Percentiles rank a stretch among this genome's conserved stretches.
Evolutionary conservation across 1,139 yeast genomes (phyloP).

Genomic region (Candida sp.): DNA sequence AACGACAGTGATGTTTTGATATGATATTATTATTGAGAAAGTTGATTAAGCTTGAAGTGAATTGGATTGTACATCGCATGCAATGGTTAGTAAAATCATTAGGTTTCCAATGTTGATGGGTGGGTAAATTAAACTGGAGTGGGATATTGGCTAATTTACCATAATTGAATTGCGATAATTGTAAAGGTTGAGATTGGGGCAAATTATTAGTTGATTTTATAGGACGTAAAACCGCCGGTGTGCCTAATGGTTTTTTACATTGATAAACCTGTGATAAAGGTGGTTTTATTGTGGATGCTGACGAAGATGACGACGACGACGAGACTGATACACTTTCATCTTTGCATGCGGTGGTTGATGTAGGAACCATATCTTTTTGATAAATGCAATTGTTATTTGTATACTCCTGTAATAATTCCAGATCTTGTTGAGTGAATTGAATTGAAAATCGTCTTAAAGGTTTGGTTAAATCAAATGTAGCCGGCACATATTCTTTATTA

Average conservation of each 20-base stretch:
- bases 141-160: constrained; percentile 3
- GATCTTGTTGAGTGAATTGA: constrained; percentile 10
- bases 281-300: constrained; percentile 1
- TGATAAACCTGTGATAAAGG: constrained; percentile 24
- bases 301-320: constrained; percentile 3
- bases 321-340: constrained; percentile 3
- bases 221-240: constrained; percentile 44
- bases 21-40: constrained; percentile 15
- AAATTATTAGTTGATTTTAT: background rate
- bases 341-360: constrained; percentile 19
- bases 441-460: constrained; percentile 29
- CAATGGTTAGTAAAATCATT: constrained; percentile 35
- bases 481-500: constrained; percentile 30
- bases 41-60: constrained; percentile 9
- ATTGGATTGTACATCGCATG: constrained; percentile 37
- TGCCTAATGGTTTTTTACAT: constrained; percentile 36
- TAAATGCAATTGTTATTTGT: constrained; percentile 17
- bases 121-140: constrained; percentile 23
- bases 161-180: constrained; percentile 3
- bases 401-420: constrained; percentile 12
- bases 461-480: constrained; percentile 36
- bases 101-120: constrained; percentile 42
- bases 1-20: constrained; percentile 43
- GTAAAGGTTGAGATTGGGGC: constrained; percentile 1
- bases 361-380: constrained; percentile 16